Percentiles rank a stretch among this genome's conserved stretches.
Evolutionary conservation across 257 asterid genomes (phyloP).

Genomic region (Rehmannia glutinosa): DNA sequence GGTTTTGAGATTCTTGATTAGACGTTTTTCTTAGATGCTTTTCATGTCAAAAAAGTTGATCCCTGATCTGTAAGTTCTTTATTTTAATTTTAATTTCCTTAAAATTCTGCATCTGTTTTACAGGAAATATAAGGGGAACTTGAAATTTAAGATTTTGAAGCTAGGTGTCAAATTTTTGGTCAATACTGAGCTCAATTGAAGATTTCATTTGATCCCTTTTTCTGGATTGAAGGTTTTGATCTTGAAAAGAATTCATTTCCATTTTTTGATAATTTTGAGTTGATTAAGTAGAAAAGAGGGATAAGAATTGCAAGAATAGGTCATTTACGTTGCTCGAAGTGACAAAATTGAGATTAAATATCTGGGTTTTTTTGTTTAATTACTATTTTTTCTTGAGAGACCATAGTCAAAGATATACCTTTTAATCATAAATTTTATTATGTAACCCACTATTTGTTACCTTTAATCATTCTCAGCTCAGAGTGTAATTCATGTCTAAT

Average conservation of each 20-base stretch:
- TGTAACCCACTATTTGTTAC: too few relatives aligned
- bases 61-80: conserved; percentile 28
- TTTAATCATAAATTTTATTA: background rate
- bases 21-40: conserved; percentile 13
- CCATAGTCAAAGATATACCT: too few relatives aligned
- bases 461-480: too few relatives aligned
- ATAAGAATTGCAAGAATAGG: conserved; percentile 9
- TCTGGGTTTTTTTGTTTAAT: background rate
- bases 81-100: background rate
- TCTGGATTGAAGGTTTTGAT: too few relatives aligned
- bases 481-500: background rate
- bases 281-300: background rate
- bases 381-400: too few relatives aligned
- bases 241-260: background rate
- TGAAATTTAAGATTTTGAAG: background rate
- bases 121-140: background rate
- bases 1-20: background rate
- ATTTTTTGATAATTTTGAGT: background rate
- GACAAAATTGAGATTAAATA: background rate
- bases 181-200: background rate
- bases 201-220: background rate
- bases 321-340: too few relatives aligned
- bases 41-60: conserved; percentile 8
- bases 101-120: background rate
- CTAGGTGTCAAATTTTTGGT: background rate